A percentile compares a stretch with the other conserved stretches of the same genome.
These are phyloP conservation scores for Tuber magnatum DNA, from an alignment of 495 filamentous ascomycete genomes.

Conservation along the genomic window DNA sequence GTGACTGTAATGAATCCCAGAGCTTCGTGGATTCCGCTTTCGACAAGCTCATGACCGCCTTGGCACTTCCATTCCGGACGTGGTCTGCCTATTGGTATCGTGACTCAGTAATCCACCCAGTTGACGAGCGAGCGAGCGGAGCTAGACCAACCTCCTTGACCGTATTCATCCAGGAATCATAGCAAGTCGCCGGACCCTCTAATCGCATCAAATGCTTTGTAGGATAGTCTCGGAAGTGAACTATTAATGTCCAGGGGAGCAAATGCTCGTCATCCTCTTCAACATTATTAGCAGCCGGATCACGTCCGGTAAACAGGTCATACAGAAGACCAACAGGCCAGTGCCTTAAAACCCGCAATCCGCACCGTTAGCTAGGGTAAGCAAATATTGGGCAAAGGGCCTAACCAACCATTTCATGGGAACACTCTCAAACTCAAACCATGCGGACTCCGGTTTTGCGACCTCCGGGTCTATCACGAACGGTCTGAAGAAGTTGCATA, in stretches of 20 bases:
- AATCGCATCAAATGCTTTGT: conserved; percentile 58
- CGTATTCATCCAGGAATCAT: conserved; percentile 86
- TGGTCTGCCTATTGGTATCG: conserved; percentile 62
- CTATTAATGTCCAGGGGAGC: conserved; percentile 70
- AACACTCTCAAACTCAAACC: conserved; percentile 68
- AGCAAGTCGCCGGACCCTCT: conserved; percentile 51
- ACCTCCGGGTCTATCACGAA: conserved; percentile 61
- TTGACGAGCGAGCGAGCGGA: conserved; percentile 8
- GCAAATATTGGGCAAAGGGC: neutral
- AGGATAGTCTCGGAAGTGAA: conserved; percentile 74
- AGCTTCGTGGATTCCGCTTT: conserved; percentile 79
- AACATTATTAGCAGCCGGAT: conserved; percentile 47
- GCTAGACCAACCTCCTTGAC: conserved; percentile 64
- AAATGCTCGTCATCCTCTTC: conserved; percentile 44
- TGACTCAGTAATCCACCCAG: conserved; percentile 4
- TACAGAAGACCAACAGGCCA: conserved; percentile 80
- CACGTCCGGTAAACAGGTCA: conserved; percentile 71
- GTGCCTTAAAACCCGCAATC: conserved; percentile 46
- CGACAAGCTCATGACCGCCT: conserved; percentile 84
- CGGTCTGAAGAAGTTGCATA: conserved; percentile 68
- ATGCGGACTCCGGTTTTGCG: conserved; percentile 52
- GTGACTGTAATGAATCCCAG: conserved; percentile 76
- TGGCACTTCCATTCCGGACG: conserved; percentile 80
- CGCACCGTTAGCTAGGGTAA: conserved; percentile 45
- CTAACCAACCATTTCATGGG: conserved; percentile 60